Evolutionary conservation across 169 alveolate genomes (phyloP).

Genomic region (Blepharisma undulans): DNA sequence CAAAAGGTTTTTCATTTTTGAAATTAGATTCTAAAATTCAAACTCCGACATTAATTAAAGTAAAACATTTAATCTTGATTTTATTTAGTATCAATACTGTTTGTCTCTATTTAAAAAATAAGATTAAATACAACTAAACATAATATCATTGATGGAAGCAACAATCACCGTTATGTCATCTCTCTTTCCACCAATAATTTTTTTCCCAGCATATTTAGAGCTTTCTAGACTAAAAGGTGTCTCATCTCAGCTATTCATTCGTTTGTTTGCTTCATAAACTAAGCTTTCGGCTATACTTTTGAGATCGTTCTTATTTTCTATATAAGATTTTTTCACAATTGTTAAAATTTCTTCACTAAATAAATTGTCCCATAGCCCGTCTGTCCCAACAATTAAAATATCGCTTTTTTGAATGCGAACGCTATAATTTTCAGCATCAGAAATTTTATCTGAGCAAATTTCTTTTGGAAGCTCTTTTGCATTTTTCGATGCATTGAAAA

Average conservation of each 20-base stretch:
- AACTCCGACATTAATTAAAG: too few relatives aligned
- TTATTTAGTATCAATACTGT: too few relatives aligned
- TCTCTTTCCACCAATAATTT: not conserved
- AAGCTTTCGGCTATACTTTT: not conserved
- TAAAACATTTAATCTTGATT: too few relatives aligned
- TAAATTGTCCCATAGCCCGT: slow-evolving; percentile 75
- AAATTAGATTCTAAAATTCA: too few relatives aligned
- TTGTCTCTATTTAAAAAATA: too few relatives aligned
- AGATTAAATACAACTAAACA: too few relatives aligned
- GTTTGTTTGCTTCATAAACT: not conserved
- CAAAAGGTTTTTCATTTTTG: too few relatives aligned
- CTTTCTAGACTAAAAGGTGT: not conserved
- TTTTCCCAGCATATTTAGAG: not conserved
- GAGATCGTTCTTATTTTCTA: not conserved
- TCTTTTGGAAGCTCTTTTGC: not conserved
- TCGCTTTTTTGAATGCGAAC: slow-evolving; percentile 58
- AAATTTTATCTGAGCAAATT: not conserved
- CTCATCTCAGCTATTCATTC: not conserved
- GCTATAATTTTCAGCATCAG: slow-evolving; percentile 39
- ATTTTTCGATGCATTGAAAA: not conserved
- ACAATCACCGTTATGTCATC: slow-evolving; percentile 21
- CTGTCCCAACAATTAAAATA: slow-evolving; percentile 68
- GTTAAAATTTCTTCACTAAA: slow-evolving; percentile 64
- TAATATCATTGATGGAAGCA: too few relatives aligned
- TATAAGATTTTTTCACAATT: slow-evolving; percentile 16